phyloP scores from a whole-genome alignment of 345 rosid species.

The Pseudoturritis turrita region DNA sequence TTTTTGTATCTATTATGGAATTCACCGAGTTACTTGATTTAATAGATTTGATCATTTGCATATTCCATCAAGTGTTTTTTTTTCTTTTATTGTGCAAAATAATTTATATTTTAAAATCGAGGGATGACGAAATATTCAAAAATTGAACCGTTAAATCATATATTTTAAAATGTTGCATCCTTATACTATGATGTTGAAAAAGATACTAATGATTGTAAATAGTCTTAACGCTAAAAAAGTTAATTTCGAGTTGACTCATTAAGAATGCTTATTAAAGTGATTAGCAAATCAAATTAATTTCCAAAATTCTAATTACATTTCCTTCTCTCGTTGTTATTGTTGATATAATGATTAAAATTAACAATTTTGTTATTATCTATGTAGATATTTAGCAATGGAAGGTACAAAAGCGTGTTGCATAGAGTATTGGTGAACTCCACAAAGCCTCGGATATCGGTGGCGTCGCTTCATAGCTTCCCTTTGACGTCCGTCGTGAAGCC shows the following conservation, averaged over 20 bases:
- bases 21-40: no score
- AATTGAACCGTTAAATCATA: neutral
- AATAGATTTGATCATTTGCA: neutral
- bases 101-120: neutral
- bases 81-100: neutral
- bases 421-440: conserved; percentile 60
- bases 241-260: neutral
- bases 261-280: neutral
- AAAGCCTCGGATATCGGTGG: conserved; percentile 65
- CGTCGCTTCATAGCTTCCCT: conserved; percentile 67
- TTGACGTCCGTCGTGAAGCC: conserved; percentile 40
- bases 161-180: neutral
- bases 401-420: conserved; percentile 80
- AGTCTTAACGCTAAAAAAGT: neutral
- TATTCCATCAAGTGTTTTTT: neutral
- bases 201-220: neutral
- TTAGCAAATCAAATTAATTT: neutral
- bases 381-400: conserved; percentile 87
- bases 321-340: neutral
- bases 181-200: neutral
- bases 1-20: no score
- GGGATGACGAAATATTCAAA: neutral
- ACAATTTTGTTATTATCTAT: neutral
- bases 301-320: neutral
- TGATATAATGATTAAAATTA: neutral